Conservation (phyloP, 768 basidiomycete species). For the Mycena sanguinolenta region DNA sequence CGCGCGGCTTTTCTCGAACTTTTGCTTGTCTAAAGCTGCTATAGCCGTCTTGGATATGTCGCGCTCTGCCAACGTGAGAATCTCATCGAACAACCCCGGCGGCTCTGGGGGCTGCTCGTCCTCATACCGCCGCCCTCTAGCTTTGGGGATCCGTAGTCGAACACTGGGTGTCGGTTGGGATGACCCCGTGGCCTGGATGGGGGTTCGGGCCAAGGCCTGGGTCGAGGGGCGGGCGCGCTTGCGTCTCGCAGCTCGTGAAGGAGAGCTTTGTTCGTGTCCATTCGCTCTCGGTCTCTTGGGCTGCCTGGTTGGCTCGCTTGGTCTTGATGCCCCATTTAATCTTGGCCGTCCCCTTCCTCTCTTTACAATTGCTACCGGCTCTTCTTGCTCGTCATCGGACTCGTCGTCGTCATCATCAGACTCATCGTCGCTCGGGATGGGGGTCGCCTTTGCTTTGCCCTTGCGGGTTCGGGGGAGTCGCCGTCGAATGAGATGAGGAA, state of each 20-base stretch:
- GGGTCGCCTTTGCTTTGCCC: constrained; percentile 48
- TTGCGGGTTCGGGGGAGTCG: constrained; percentile 46
- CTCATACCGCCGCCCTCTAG: constrained; percentile 78
- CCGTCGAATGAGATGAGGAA: constrained; percentile 53
- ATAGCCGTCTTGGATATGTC: constrained; percentile 81
- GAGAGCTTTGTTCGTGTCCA: constrained; percentile 38
- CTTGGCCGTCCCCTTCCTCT: constrained; percentile 40
- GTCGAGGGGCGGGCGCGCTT: constrained; percentile 60
- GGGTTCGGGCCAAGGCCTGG: constrained; percentile 5
- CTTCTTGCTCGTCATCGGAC: constrained; percentile 50
- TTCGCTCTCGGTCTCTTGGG: constrained; percentile 37
- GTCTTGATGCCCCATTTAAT: too few relatives aligned
- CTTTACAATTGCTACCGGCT: constrained; percentile 27
- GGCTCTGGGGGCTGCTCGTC: constrained; percentile 65
- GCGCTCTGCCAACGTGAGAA: constrained; percentile 76
- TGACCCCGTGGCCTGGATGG: too few relatives aligned
- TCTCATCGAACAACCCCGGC: constrained; percentile 85
- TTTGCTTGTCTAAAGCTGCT: constrained; percentile 67
- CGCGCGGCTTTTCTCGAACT: constrained; percentile 81
- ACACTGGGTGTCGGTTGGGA: constrained; percentile 52
- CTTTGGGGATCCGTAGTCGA: constrained; percentile 68
- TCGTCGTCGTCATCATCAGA: constrained; percentile 52
- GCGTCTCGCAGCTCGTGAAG: constrained; percentile 57
- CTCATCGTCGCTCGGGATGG: constrained; percentile 45
- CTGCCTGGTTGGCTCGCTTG: constrained; percentile 7